Evolutionary conservation across 2,329 filamentous ascomycete genomes (phyloP).

Genomic region (Cryphonectria parasitica): DNA sequence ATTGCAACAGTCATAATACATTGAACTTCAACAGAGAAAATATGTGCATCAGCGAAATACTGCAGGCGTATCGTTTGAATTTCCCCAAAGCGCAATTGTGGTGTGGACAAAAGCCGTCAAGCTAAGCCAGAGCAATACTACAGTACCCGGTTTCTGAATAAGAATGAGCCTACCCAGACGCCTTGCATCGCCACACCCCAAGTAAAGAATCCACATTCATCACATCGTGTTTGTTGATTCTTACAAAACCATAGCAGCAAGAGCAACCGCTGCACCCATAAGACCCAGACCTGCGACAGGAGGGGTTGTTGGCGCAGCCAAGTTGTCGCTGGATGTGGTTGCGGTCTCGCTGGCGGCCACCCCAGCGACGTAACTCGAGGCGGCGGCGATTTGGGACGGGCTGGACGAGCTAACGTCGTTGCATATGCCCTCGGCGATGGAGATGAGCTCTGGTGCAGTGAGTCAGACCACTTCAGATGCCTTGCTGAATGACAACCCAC

Average conservation of each 20-base stretch:
- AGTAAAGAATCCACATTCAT: background rate
- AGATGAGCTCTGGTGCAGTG: conserved; percentile 16
- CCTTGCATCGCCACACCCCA: background rate
- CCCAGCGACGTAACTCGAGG: conserved; percentile 24
- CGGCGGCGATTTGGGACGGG: conserved; percentile 23
- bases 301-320: conserved; percentile 8
- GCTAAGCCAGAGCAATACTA: background rate
- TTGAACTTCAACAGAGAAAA: background rate
- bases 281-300: conserved; percentile 24
- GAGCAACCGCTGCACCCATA: conserved; percentile 25
- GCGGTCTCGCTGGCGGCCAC: conserved; percentile 19
- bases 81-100: background rate
- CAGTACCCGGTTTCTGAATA: background rate
- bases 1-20: background rate
- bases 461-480: background rate
- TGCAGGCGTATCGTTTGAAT: background rate
- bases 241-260: conserved; percentile 26
- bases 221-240: background rate
- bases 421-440: conserved; percentile 22
- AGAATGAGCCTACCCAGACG: background rate
- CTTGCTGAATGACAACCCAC: background rate
- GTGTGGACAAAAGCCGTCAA: background rate
- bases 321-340: conserved; percentile 19
- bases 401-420: conserved; percentile 16
- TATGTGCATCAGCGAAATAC: background rate